phyloP scores from a whole-genome alignment of 495 filamentous ascomycete species.

The Zalerion maritima region DNA sequence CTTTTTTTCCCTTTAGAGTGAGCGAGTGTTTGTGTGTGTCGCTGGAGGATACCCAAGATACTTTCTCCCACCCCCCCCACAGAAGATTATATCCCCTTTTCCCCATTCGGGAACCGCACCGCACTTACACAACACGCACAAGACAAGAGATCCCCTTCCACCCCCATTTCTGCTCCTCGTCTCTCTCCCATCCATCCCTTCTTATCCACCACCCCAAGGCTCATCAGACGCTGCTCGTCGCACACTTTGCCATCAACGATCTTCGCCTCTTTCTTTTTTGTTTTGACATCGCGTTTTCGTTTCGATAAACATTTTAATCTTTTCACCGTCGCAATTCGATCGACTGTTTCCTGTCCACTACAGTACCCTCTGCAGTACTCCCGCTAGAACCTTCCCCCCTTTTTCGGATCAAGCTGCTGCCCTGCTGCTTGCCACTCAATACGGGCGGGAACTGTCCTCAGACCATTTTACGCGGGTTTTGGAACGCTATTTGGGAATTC shows the following conservation, averaged over 20 bases:
- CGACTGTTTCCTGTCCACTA: slow-evolving; percentile 19
- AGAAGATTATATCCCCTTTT: slow-evolving; percentile 6
- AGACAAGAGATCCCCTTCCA: slow-evolving; percentile 7
- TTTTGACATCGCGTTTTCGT: slow-evolving; percentile 9
- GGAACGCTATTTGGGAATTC: too few species aligned
- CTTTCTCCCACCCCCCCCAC: slow-evolving; percentile 9
- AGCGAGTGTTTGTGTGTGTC: too few species aligned
- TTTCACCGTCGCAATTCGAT: too few species aligned
- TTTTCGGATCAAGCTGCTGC: slow-evolving; percentile 1
- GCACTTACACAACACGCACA: too few species aligned
- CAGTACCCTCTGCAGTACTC: slow-evolving; percentile 3
- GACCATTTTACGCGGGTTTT: too few species aligned
- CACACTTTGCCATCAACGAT: slow-evolving; percentile 8
- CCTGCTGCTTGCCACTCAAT: slow-evolving; percentile 3
- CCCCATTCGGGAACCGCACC: slow-evolving; percentile 7
- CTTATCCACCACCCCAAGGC: slow-evolving; percentile 14
- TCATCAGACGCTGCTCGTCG: slow-evolving; percentile 9
- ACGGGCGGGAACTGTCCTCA: slow-evolving; percentile 1
- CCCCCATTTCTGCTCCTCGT: slow-evolving; percentile 10
- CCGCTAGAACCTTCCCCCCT: slow-evolving; percentile 1
- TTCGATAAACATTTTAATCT: slow-evolving; percentile 22
- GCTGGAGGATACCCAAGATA: too few species aligned
- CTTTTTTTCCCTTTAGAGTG: slow-evolving; percentile 8
- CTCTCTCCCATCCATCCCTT: slow-evolving; percentile 15
- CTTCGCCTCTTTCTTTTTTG: slow-evolving; percentile 17